Percentiles rank a stretch among this genome's conserved stretches.
phyloP scores from a whole-genome alignment of 352 stramenopile genomes.

The Phytophthora macrochlamydospora region DNA sequence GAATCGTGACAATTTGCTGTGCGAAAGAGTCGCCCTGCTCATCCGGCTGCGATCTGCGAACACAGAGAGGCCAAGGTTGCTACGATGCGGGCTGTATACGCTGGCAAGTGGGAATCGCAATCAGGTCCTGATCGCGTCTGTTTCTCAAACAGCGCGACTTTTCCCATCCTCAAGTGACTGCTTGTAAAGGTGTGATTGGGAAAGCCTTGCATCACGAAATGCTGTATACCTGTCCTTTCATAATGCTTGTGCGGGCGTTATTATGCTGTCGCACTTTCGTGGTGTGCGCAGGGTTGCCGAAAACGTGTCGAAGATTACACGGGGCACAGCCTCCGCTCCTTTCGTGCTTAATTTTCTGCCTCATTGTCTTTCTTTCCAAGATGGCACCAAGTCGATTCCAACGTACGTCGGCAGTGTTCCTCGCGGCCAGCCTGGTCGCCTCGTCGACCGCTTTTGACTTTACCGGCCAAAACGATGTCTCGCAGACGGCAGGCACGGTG shows the following conservation, averaged over 20 bases:
- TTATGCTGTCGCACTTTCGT: no score
- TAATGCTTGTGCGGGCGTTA: no score
- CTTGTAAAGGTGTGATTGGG: conserved; percentile 1
- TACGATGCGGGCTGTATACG: background rate
- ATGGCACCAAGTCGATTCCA: background rate
- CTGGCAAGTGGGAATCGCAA: background rate
- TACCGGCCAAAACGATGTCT: conserved; percentile 4
- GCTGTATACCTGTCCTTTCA: background rate
- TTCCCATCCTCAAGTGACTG: background rate
- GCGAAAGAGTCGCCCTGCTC: background rate
- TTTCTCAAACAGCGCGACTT: background rate
- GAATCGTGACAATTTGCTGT: background rate
- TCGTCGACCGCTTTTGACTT: conserved; percentile 26
- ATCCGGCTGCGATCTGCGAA: background rate
- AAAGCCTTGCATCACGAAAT: background rate
- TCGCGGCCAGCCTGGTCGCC: conserved; percentile 11
- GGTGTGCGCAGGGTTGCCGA: no score
- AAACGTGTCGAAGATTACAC: no score
- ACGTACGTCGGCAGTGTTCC: background rate
- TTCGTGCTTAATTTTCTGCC: background rate
- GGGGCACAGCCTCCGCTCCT: background rate
- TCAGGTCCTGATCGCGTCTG: background rate
- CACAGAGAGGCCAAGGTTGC: background rate
- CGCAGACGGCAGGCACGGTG: conserved; percentile 19
- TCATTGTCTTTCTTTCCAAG: background rate